Evolutionary conservation across 2,329 filamentous ascomycete species (phyloP).

Genomic region (Fusarium continuum): DNA sequence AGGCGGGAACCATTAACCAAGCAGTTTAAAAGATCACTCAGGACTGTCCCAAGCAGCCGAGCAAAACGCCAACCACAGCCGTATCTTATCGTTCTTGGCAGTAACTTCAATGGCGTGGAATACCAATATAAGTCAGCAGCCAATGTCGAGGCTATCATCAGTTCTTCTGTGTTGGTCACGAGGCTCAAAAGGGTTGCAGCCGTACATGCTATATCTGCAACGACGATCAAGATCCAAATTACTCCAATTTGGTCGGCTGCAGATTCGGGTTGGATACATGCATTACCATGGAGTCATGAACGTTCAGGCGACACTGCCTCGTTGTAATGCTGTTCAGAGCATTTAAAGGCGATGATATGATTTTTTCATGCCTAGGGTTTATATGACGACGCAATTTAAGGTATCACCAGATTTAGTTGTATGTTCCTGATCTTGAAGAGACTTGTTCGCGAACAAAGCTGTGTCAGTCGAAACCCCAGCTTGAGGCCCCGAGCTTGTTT

Average conservation of each 20-base stretch:
- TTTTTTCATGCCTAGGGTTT: not conserved
- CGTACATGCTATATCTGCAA: not conserved
- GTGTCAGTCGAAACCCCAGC: conserved; percentile 23
- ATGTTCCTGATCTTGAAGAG: not conserved
- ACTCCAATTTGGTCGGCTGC: conserved; percentile 10
- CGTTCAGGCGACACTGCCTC: conserved; percentile 10
- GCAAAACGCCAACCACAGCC: conserved; percentile 29
- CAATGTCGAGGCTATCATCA: not conserved
- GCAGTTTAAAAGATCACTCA: no score
- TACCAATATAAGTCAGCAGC: no score
- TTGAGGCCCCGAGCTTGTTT: conserved; percentile 40
- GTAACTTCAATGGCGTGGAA: no score
- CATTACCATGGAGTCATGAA: no score
- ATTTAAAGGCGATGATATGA: not conserved
- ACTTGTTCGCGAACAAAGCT: not conserved
- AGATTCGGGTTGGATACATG: conserved; percentile 18
- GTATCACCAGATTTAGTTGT: not conserved
- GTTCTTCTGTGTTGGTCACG: no score
- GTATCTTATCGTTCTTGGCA: no score
- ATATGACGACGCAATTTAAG: conserved; percentile 21
- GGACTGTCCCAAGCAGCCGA: conserved; percentile 34
- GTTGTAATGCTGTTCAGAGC: no score
- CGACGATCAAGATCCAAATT: conserved; percentile 10
- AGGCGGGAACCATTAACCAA: conserved; percentile 32
- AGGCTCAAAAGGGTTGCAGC: not conserved